Evolutionary conservation across 2,329 filamentous ascomycete genomes (phyloP), one percentile per base, ranked within the genome.

Genomic region (Botryotinia globosa): DNA sequence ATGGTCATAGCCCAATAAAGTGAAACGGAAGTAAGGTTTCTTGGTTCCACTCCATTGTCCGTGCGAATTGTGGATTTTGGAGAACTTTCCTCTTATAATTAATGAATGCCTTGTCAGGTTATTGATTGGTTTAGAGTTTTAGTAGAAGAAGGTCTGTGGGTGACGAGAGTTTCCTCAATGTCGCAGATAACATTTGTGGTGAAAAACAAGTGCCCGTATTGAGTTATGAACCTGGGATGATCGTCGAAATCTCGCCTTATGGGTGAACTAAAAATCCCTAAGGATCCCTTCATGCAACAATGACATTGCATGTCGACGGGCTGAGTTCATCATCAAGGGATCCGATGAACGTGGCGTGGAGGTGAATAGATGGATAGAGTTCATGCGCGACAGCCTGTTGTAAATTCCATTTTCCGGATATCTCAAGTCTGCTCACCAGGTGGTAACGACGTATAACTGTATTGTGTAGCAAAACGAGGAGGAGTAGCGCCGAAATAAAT

Each of bases 1-100:
- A 66, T 66, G 63, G 63, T 66, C 63, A 66, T 45, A 66, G 63
- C 44, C 63, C 63, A 66, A 66, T 66, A 51, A 45, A 51, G 29
- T 51, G 63, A 66, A 66, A 66, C 63, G 32, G 44, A 37, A 37
- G 63, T 34, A 51, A 51, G 45, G 44, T 63, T 62, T 62, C 59
- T 34, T 39, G 20, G 37, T 16, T 63, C 61, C 61, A 39, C 44
- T 66, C 44, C 20, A 16, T 51, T 66, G 63, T 66, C 63, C 45
- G 63, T 66, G 63, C 63, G 32, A 66, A 25, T n/a, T 20, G 39
- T 63, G 61, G 37, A 63, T 63, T 63, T 63, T 39, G 37, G 39
- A 44, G 37, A 39, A 63, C n/a, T 63, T 63, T 42, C 37, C 61
- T 63, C 32, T 62, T 34, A 9, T 25, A 22, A 61, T 25, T 25